Conservation (phyloP, 2,329 filamentous ascomycete genomes). For the Calonectria pauciramosa region DNA sequence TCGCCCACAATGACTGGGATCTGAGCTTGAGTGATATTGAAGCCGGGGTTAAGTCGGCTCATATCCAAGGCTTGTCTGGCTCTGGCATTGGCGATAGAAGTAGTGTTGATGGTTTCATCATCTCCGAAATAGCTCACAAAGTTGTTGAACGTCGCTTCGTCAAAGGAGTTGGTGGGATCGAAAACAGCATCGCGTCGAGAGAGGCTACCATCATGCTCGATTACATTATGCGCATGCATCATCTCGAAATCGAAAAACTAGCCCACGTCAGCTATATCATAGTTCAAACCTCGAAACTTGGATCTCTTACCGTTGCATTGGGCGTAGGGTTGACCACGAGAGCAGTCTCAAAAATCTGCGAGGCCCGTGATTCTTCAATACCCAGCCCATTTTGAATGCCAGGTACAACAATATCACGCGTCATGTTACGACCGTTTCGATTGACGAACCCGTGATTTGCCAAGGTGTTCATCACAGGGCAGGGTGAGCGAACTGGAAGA, state of each 20-base stretch:
- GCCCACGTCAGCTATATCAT: not conserved
- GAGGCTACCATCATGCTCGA: not conserved
- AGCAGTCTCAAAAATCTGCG: not conserved
- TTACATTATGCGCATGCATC: not conserved
- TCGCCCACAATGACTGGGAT: not conserved
- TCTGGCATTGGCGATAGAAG: not conserved
- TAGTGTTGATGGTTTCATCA: not conserved
- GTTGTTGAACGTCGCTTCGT: not conserved
- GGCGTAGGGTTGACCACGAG: not conserved
- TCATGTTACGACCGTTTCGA: not conserved
- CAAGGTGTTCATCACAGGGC: not conserved
- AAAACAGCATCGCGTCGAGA: not conserved
- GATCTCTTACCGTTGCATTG: not conserved
- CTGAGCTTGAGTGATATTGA: not conserved
- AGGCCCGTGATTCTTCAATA: not conserved
- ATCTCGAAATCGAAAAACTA: constrained; percentile 5
- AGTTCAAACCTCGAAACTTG: not conserved
- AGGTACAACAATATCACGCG: not conserved
- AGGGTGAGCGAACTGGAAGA: not conserved
- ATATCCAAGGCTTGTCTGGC: not conserved
- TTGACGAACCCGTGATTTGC: not conserved
- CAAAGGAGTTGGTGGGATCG: not conserved
- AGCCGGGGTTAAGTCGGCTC: not conserved
- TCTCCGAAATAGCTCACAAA: not conserved
- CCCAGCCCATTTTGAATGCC: not conserved